A percentile compares a stretch with the other conserved stretches of the same genome.
Evolutionary conservation across 768 basidiomycete genomes (phyloP).

Genomic region (Psilocybe cyanescens): DNA sequence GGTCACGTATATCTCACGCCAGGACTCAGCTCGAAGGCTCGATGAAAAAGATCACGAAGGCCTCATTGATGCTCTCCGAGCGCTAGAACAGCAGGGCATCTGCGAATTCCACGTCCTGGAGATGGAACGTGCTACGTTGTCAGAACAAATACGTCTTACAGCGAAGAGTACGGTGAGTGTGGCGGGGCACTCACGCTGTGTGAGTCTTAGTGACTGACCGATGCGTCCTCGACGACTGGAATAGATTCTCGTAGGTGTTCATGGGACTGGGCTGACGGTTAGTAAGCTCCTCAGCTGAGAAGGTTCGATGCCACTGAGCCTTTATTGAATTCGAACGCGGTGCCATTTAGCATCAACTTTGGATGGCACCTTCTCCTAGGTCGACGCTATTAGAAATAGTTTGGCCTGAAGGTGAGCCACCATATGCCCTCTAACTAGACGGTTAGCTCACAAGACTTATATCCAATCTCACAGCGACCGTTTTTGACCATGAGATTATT

Average conservation of each 20-base stretch:
- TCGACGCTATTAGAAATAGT: conserved; percentile 75
- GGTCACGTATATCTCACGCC: conserved; percentile 66
- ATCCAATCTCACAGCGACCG: not conserved
- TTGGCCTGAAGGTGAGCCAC: conserved; percentile 51
- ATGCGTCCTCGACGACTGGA: conserved; percentile 1
- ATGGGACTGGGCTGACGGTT: conserved; percentile 64
- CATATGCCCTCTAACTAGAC: not conserved
- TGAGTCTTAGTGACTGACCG: conserved; percentile 1
- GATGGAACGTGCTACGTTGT: conserved; percentile 25
- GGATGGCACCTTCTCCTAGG: conserved; percentile 64
- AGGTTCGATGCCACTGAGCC: not conserved
- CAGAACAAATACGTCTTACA: conserved; percentile 24
- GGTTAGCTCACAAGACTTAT: not conserved
- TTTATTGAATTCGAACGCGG: not conserved
- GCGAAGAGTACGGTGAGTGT: conserved; percentile 28
- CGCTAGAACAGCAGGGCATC: conserved; percentile 24
- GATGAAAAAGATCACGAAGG: conserved; percentile 23
- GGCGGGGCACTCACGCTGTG: not conserved
- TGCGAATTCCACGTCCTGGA: conserved; percentile 24
- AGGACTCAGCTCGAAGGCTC: conserved; percentile 34
- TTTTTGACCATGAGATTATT: conserved; percentile 38
- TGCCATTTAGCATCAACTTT: conserved; percentile 51
- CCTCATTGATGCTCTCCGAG: conserved; percentile 25
- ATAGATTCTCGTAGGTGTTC: conserved; percentile 39
- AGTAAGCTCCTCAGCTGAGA: conserved; percentile 2